Base-by-base conservation (phyloP, 768 basidiomycete species). In the Naganishia vaughanmartiniae region DNA sequence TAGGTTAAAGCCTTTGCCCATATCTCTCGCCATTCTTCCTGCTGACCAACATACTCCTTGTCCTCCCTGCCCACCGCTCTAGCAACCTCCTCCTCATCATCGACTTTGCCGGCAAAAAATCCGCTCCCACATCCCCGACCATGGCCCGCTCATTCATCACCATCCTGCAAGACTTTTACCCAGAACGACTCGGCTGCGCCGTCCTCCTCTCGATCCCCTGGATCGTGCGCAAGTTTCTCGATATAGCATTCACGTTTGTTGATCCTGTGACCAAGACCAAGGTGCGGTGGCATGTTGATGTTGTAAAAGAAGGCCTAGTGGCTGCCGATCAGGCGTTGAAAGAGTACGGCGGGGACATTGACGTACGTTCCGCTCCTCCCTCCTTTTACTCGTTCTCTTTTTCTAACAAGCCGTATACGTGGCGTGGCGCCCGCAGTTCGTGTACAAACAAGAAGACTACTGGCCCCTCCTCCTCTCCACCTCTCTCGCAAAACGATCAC, bases 171-270 rank as follows among this genome's bases (percentile, higher is more conserved):
- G 53, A 68, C 28, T 63, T 60, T 57, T 72, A 72, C 54, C 71
- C 71, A 24, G 71, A 72, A 45, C 57, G 71, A 14, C 63, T 72
- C 36, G 71, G 71, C 30, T 65, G 54, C 17, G 71, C 71, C n/a
- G 66, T 69, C 17, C 58, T 72, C 39, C 54, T 69, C 21, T 63
- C 56, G n/a, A 51, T 72, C 42, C 71, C 71, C 1, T 72, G 71
- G 71, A 72, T 72, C 33, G 71, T 69, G n/a, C 68, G 68, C n/a
- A 63, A 66, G 46, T 72, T 72, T 54, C 39, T 72, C n/a, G 71
- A 72, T 42, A 30, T 72, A n/a, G 65, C 67, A 10, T 69, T 69
- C 53, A 72, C 67, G 34, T 72, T 72, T 58, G 67, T 72, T 2
- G 71, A 72, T 57, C 71, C 71, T 14, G 67, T 72, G 9, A 72